Conservation (phyloP, 371 early-diverging fungal genomes). For the Circinella minor region DNA sequence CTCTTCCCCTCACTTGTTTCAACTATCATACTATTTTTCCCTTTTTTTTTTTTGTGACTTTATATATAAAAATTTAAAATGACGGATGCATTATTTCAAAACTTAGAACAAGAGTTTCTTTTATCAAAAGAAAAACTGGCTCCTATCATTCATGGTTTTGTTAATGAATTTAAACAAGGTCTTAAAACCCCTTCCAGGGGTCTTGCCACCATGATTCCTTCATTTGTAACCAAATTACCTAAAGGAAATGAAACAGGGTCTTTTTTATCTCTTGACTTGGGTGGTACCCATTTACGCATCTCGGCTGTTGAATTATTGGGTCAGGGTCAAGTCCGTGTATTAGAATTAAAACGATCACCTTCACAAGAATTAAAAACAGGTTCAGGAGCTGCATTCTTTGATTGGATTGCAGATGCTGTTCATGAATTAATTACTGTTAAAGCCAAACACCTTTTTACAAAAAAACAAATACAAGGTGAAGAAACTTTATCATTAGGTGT, state of each 20-base stretch:
- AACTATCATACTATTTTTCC: background rate
- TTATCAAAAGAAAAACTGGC: constrained; percentile 48
- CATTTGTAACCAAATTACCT: constrained; percentile 80
- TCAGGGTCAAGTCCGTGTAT: constrained; percentile 63
- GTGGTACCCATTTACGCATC: constrained; percentile 90
- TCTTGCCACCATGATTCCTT: constrained; percentile 73
- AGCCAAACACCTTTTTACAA: constrained; percentile 28
- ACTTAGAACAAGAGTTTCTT: constrained; percentile 16
- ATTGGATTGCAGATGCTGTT: constrained; percentile 81
- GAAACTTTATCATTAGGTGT: constrained; percentile 49
- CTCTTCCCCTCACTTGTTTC: background rate
- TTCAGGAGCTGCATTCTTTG: constrained; percentile 75
- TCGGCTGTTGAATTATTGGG: constrained; percentile 76
- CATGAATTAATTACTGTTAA: constrained; percentile 37
- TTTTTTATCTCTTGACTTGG: constrained; percentile 89
- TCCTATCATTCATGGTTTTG: constrained; percentile 56
- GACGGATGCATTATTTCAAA: constrained; percentile 23
- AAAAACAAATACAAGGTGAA: constrained; percentile 37
- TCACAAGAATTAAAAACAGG: constrained; percentile 74
- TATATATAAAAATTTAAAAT: constrained; percentile 11
- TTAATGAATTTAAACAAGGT: constrained; percentile 50
- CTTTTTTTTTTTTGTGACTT: background rate
- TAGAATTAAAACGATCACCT: constrained; percentile 68
- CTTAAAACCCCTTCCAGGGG: constrained; percentile 54
- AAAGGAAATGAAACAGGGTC: constrained; percentile 85